Conservation (phyloP, 2,329 filamentous ascomycete genomes). For the Cadophora gregata region DNA sequence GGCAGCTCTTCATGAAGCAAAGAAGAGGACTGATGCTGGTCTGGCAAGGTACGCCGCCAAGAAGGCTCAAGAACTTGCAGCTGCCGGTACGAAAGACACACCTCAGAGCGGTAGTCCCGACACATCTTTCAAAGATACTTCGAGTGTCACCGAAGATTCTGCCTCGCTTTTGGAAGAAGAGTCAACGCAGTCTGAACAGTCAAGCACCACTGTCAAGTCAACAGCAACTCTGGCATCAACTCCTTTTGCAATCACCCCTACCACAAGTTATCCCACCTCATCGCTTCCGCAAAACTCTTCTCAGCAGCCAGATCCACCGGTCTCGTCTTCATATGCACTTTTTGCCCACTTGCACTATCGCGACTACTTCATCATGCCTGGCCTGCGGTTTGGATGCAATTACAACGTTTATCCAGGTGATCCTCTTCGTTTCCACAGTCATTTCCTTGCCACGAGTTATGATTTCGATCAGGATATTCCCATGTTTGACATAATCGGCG, state of each 20-base stretch:
- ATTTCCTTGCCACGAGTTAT: conserved; percentile 85
- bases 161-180: conserved; percentile 36
- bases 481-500: conserved; percentile 83
- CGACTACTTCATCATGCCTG: conserved; percentile 89
- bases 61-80: conserved; percentile 30
- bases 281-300: conserved; percentile 37
- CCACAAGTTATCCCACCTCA: conserved; percentile 51
- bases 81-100: conserved; percentile 1
- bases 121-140: conserved; percentile 14
- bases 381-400: conserved; percentile 90
- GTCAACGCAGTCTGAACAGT: background rate
- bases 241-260: conserved; percentile 49
- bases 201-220: conserved; percentile 44
- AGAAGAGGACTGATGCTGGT: conserved; percentile 37
- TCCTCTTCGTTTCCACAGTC: conserved; percentile 91
- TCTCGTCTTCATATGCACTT: conserved; percentile 69
- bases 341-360: conserved; percentile 79
- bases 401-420: conserved; percentile 97
- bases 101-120: conserved; percentile 20
- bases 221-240: conserved; percentile 33
- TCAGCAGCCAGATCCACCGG: conserved; percentile 44
- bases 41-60: conserved; percentile 39
- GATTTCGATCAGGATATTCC: conserved; percentile 89
- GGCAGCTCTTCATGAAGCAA: conserved; percentile 42
- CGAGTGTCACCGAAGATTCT: conserved; percentile 18